Evolutionary conservation across 1,139 yeast species (phyloP), one percentile per base, ranked within the genome.

Genomic region (Suhomyces bokatorum): DNA sequence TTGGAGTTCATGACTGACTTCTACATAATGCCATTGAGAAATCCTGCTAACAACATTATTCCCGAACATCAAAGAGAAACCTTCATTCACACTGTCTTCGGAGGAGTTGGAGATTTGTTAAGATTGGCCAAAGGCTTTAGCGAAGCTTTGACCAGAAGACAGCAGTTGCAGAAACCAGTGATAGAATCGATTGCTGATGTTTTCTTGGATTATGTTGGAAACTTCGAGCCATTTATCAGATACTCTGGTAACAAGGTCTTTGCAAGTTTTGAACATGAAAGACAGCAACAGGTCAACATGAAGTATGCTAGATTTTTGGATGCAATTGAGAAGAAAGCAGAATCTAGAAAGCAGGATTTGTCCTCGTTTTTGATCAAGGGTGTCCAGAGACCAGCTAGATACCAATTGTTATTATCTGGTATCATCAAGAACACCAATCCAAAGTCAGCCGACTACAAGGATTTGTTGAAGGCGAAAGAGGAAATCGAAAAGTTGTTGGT

Each of bases 181-280:
- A 90, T 91, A 32, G 84, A 83, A 46, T 83, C 86, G 24, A 77
- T 93, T 58, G 97, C 96, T 39, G 99, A 95, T 63, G 79, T 93
- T 2, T 83, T 93, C 53, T 67, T 91, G 46, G 95, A 90, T 53
- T 85, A 77, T 60, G 89, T 91, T 31, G 90, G 95, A 11, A 80
- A 80, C 53, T 91, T 93, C 66, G 97, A 90, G 51, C 96, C 98
- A 3, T 93, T 91, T 66, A 85, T 93, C 42, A 78, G 86, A 40
- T 93, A 93, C 62, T 95, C 96, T 48, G 97, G 97, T n/a, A 90
- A 93, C 47, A 95, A 95, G 62, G 90, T 93, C 43, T 90, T 89
- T 69, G 98, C 97, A 11, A 89, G 90, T 63, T 90, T 89, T 66
- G 96, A 93, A 64, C 90, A 90, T 67, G 99, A 93, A 67, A 78